Conservation (phyloP, 495 filamentous ascomycete genomes). For the Daldinia childiae region DNA sequence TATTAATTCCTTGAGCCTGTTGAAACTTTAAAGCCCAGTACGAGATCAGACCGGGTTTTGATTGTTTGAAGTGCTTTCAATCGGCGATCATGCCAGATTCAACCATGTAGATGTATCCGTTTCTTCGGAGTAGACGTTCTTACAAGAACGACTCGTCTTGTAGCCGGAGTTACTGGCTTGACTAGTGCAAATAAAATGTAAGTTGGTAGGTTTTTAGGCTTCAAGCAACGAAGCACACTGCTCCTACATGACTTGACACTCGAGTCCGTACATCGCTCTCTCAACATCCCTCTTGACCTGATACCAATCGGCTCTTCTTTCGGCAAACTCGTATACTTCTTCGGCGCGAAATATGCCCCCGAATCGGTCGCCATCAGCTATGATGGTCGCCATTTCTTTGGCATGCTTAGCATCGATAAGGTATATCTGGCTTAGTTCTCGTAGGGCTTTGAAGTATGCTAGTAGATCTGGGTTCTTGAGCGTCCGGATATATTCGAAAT, state of each 20-base stretch:
- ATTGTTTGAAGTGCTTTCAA: neutral
- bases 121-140: neutral
- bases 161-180: neutral
- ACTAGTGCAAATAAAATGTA: neutral
- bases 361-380: constrained; percentile 91
- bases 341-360: constrained; percentile 91
- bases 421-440: constrained; percentile 95
- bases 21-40: neutral
- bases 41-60: neutral
- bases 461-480: constrained; percentile 84
- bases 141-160: neutral
- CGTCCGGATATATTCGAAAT: constrained; percentile 82
- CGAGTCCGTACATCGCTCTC: constrained; percentile 96
- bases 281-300: constrained; percentile 86
- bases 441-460: constrained; percentile 88
- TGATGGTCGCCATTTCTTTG: constrained; percentile 93
- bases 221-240: neutral
- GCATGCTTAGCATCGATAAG: constrained; percentile 87
- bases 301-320: constrained; percentile 94
- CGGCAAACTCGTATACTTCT: constrained; percentile 97
- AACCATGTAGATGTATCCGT: neutral
- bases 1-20: constrained; percentile 8
- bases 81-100: neutral
- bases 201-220: neutral
- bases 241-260: constrained; percentile 83